phyloP scores from a whole-genome alignment of 2,329 filamentous ascomycete genomes.

The Cadophora gregata region DNA sequence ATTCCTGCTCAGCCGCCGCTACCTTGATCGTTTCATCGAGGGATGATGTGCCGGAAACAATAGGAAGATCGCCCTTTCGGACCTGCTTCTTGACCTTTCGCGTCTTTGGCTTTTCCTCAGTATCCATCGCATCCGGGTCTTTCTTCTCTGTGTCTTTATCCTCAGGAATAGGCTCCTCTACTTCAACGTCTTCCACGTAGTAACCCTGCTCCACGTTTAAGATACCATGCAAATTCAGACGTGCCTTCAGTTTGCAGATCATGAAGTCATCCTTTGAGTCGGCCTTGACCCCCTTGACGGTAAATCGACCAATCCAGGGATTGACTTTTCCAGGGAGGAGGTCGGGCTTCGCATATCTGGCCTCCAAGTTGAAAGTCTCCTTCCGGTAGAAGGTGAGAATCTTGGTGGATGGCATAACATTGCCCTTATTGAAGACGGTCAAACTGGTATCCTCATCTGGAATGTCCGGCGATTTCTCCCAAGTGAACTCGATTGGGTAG shows the following conservation, averaged over 20 bases:
- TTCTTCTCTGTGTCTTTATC: conserved; percentile 64
- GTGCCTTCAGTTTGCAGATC: conserved; percentile 99
- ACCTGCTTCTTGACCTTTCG: conserved; percentile 99
- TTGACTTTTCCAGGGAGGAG: conserved; percentile 86
- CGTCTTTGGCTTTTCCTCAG: conserved; percentile 78
- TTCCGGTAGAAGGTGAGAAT: conserved; percentile 99
- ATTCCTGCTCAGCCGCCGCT: conserved; percentile 79
- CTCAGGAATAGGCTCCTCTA: conserved; percentile 89
- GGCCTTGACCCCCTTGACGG: conserved; percentile 95
- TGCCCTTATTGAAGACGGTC: conserved; percentile 96
- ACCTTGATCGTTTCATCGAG: conserved; percentile 74
- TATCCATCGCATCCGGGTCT: conserved; percentile 81
- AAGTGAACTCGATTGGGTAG: conserved; percentile 98
- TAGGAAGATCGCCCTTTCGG: conserved; percentile 92
- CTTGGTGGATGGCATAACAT: conserved; percentile 97
- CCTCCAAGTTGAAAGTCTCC: conserved; percentile 95
- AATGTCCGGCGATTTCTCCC: conserved; percentile 98
- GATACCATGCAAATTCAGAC: conserved; percentile 94
- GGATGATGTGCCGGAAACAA: conserved; percentile 81
- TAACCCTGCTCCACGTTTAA: conserved; percentile 97
- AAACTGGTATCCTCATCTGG: conserved; percentile 97
- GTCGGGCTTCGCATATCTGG: conserved; percentile 88
- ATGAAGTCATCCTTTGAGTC: conserved; percentile 96
- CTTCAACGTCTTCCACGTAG: conserved; percentile 96
- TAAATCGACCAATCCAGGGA: conserved; percentile 97